These are phyloP conservation scores for Capsicum pubescens DNA, from an alignment of 257 asterid genomes.

Conservation along the genomic window DNA sequence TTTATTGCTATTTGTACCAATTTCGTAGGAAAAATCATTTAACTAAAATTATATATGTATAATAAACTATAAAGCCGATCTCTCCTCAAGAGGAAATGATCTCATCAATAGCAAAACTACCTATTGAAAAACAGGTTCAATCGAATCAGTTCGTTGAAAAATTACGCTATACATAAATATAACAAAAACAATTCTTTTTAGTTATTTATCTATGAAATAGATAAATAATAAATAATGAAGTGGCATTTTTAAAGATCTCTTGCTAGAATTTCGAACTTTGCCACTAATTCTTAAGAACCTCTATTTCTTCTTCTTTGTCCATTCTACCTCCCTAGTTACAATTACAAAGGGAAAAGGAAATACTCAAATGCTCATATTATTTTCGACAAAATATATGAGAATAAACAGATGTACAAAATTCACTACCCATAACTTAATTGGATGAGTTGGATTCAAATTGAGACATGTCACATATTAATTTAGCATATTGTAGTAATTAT, in stretches of 20 bases:
- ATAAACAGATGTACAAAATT: not conserved
- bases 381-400: not conserved
- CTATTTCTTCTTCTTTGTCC: no score
- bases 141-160: not conserved
- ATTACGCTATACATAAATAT: no score
- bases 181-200: no score
- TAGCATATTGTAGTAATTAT: slow-evolving; percentile 5
- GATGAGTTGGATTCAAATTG: not conserved
- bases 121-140: not conserved
- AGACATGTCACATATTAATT: not conserved
- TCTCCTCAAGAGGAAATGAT: not conserved
- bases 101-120: not conserved
- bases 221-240: no score
- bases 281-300: no score
- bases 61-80: not conserved
- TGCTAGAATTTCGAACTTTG: no score
- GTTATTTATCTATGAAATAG: no score
- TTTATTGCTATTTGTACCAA: not conserved
- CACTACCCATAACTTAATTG: not conserved
- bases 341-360: no score
- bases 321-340: no score
- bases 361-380: no score
- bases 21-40: not conserved
- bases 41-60: not conserved
- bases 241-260: no score